Evolutionary conservation across 2,329 filamentous ascomycete species (phyloP).

Genomic region (Ophidiomyces ophidiicola): DNA sequence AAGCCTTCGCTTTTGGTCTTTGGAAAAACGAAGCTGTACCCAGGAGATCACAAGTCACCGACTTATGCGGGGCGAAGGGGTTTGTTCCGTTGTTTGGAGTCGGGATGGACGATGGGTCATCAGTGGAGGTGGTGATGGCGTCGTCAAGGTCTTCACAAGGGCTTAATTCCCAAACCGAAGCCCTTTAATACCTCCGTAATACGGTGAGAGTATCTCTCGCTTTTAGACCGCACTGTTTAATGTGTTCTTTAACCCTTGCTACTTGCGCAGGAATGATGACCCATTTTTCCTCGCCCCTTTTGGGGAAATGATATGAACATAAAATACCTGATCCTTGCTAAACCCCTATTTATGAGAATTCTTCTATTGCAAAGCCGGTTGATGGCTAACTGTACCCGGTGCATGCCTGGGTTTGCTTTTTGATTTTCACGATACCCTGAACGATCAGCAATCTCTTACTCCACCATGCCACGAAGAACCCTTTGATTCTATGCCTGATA

Average conservation of each 20-base stretch:
- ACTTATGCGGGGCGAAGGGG: conserved; percentile 89
- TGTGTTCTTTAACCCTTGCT: background rate
- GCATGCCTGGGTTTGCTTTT: conserved; percentile 2
- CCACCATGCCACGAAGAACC: background rate
- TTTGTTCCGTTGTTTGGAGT: conserved; percentile 91
- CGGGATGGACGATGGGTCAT: conserved; percentile 91
- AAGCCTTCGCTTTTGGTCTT: conserved; percentile 88
- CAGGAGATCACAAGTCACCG: conserved; percentile 91
- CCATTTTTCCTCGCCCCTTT: background rate
- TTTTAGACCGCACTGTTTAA: background rate
- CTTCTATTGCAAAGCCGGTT: background rate
- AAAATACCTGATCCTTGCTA: background rate
- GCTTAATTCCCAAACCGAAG: background rate
- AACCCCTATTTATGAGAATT: conserved; percentile 5
- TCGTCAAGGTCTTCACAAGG: conserved; percentile 73
- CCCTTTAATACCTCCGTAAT: background rate
- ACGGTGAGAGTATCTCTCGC: background rate
- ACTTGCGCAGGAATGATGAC: background rate
- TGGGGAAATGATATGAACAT: conserved; percentile 5
- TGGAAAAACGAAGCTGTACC: conserved; percentile 88
- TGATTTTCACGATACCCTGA: conserved; percentile 9
- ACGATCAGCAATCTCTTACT: conserved; percentile 3
- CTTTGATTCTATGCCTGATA: conserved; percentile 3
- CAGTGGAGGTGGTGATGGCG: conserved; percentile 84
- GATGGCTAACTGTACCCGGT: conserved; percentile 1